These are phyloP conservation scores for Wallacemonas sp. DNA, from an alignment of 208 protist genomes.

Conservation along the genomic window DNA sequence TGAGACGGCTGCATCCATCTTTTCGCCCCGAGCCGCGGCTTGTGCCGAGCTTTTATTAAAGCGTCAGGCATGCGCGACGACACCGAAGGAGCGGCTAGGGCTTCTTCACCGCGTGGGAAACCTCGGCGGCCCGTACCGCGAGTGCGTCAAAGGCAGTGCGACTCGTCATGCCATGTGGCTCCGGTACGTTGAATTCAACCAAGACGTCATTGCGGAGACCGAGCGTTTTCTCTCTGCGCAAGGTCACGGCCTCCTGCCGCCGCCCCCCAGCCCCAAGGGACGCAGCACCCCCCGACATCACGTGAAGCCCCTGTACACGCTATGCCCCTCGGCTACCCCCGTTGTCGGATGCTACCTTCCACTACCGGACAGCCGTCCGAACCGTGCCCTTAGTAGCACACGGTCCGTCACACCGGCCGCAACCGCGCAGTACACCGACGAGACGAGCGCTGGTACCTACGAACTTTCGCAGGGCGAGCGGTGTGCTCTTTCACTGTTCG, in stretches of 20 bases:
- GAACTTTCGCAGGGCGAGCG: conserved; percentile 27
- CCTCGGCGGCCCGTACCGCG: conserved; percentile 57
- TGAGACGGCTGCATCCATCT: not conserved
- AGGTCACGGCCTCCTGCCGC: not conserved
- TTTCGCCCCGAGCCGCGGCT: conserved; percentile 1
- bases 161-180: conserved; percentile 45
- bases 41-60: conserved; percentile 12
- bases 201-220: conserved; percentile 30
- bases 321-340: not conserved
- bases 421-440: not conserved
- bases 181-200: conserved; percentile 22
- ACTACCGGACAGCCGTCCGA: not conserved
- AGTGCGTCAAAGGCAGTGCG: conserved; percentile 26
- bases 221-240: conserved; percentile 24
- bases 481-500: conserved; percentile 32
- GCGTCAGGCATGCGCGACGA: conserved; percentile 14
- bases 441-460: not conserved
- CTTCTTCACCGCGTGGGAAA: conserved; percentile 25
- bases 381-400: not conserved
- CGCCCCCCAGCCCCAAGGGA: conserved; percentile 1
- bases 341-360: conserved; percentile 1
- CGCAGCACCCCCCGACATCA: not conserved
- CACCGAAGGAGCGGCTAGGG: conserved; percentile 19
- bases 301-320: not conserved
- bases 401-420: not conserved